A percentile compares a stretch with the other conserved stretches of the same genome.
phyloP scores from a whole-genome alignment of 148 eudicot species.

The Silene conica region DNA sequence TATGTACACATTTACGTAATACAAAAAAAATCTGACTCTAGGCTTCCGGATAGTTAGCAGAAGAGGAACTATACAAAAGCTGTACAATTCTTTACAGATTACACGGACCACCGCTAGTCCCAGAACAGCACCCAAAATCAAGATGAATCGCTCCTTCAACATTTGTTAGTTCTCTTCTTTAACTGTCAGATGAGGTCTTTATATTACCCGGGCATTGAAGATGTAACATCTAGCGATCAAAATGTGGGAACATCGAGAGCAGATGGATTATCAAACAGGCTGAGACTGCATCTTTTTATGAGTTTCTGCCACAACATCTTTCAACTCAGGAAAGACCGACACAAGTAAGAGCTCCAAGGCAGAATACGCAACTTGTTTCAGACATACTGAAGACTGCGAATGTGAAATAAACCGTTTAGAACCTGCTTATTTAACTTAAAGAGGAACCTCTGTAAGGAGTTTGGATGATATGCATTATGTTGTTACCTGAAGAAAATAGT shows the following conservation, averaged over 20 bases:
- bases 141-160: not conserved
- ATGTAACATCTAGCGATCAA: conserved; percentile 4
- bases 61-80: conserved; percentile 32
- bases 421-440: not conserved
- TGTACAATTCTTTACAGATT: conserved; percentile 23
- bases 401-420: not conserved
- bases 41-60: not conserved
- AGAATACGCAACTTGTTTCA: conserved; percentile 84
- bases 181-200: not conserved
- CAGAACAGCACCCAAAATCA: conserved; percentile 8
- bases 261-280: conserved; percentile 14
- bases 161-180: not conserved
- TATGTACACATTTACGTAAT: conserved; percentile 22
- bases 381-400: conserved; percentile 75
- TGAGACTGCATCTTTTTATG: conserved; percentile 45
- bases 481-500: conserved; percentile 83
- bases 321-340: conserved; percentile 81
- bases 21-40: not conserved
- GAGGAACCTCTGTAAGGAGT: not conserved
- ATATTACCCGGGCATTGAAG: not conserved
- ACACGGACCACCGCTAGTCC: not conserved
- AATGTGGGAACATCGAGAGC: not conserved
- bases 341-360: conserved; percentile 72
- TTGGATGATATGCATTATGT: not conserved
- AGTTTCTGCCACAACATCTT: conserved; percentile 56